Evolutionary conservation across 768 basidiomycete genomes (phyloP).

Genomic region (Boletus coccyginus): DNA sequence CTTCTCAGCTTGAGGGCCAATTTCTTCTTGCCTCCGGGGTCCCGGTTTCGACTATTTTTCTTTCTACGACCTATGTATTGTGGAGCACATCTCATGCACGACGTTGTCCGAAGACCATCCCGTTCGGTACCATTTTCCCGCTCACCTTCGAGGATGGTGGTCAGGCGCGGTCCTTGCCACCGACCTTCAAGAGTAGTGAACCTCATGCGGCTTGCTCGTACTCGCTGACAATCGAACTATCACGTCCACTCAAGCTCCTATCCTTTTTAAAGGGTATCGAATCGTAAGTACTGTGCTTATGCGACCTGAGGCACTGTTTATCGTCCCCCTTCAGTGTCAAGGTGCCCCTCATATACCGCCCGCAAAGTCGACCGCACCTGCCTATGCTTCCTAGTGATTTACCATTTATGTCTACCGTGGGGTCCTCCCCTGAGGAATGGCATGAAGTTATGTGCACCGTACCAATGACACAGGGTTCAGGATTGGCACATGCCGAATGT

Average conservation of each 20-base stretch:
- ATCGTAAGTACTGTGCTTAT: conserved; percentile 34
- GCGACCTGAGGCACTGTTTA: not conserved
- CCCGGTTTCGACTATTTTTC: conserved; percentile 14
- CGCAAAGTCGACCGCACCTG: conserved; percentile 52
- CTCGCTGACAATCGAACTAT: conserved; percentile 42
- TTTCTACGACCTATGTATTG: conserved; percentile 15
- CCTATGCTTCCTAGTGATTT: conserved; percentile 46
- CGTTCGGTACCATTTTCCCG: conserved; percentile 48
- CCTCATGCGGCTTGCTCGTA: conserved; percentile 42
- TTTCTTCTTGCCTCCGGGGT: conserved; percentile 15
- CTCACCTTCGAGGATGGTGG: conserved; percentile 40
- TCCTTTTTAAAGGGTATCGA: conserved; percentile 46
- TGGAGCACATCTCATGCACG: conserved; percentile 16
- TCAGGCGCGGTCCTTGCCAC: conserved; percentile 42
- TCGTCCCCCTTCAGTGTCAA: conserved; percentile 35
- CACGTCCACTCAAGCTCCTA: conserved; percentile 38
- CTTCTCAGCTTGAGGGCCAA: conserved; percentile 24
- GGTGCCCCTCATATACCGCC: conserved; percentile 50
- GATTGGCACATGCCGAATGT: conserved; percentile 41
- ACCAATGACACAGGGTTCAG: conserved; percentile 34
- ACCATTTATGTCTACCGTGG: conserved; percentile 56
- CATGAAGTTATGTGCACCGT: conserved; percentile 47
- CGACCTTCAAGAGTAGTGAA: conserved; percentile 36
- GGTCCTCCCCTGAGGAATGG: conserved; percentile 68
- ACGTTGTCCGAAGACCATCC: conserved; percentile 34